Conservation (phyloP, 352 stramenopile genomes). For the Elongisporangium anandrum region DNA sequence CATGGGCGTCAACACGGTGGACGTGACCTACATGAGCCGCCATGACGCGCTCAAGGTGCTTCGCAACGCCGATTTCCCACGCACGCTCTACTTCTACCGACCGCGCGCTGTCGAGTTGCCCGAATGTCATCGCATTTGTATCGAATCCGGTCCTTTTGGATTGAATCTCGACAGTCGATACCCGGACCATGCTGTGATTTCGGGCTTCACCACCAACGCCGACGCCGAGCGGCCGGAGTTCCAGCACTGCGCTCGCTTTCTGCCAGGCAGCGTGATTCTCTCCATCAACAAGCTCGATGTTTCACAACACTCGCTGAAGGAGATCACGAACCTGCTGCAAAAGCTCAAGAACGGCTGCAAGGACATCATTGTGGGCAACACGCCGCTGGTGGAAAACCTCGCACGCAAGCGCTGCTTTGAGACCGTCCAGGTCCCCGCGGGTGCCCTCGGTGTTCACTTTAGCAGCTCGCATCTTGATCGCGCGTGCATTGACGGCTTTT, state of each 20-base stretch:
- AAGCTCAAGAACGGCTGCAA: slow-evolving; percentile 39
- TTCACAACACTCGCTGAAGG: slow-evolving; percentile 32
- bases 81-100: slow-evolving; percentile 35
- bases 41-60: slow-evolving; percentile 23
- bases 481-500: slow-evolving; percentile 37
- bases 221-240: slow-evolving; percentile 37
- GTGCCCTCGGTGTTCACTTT: slow-evolving; percentile 47
- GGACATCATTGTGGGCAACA: slow-evolving; percentile 42
- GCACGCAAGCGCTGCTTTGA: slow-evolving; percentile 5
- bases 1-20: slow-evolving; percentile 35
- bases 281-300: slow-evolving; percentile 63
- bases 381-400: slow-evolving; percentile 21
- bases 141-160: slow-evolving; percentile 39
- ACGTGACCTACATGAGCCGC: slow-evolving; percentile 31
- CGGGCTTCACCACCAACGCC: slow-evolving; percentile 32
- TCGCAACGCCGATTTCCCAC: slow-evolving; percentile 19
- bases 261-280: slow-evolving; percentile 51
- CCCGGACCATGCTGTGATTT: slow-evolving; percentile 26
- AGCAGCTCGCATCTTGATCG: slow-evolving; percentile 18
- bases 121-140: slow-evolving; percentile 35
- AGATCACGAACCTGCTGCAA: slow-evolving; percentile 31
- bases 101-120: slow-evolving; percentile 8
- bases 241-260: slow-evolving; percentile 22
- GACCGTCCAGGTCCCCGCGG: slow-evolving; percentile 23
- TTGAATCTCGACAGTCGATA: slow-evolving; percentile 40